Base-by-base conservation (phyloP, 163 green algal genomes). In the Coccomyxa subellipsoidea region DNA sequence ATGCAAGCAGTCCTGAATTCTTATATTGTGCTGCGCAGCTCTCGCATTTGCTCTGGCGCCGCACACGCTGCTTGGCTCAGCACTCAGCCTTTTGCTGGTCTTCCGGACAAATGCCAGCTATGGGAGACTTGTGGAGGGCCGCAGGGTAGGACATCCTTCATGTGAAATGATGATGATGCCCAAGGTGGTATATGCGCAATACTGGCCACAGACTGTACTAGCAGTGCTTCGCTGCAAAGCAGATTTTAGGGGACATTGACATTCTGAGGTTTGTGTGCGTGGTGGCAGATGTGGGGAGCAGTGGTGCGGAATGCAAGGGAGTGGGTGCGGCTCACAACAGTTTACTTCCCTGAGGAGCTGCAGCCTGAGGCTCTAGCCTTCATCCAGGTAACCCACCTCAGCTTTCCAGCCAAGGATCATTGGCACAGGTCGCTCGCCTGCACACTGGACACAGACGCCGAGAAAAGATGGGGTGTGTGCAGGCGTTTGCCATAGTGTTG, bases 71-170 rank as follows among this genome's bases (percentile, higher is more conserved):
- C 90, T 89, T 34, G 88, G 83, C 82, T 93, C 93, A 27, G 91
- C 91, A 4, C 84, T 95, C 53, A 93, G 88, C 23, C 86, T 94
- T 76, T 86, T 94, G 78, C 88, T 96, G 83, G 92, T 93, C 34
- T 85, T 89, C 54, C 71, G 83, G 2, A 90, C 86, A 23, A 80
- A 80, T 80, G 47, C 76, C 54, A 84, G 69, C 47, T 96, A 95
- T 83, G 89, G 84, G 18, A 88, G 93, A 15, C 96, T 90, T 87
- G 88, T 92, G 77, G 94, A 97, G 81, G 93, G 91, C 15, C 90
- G 92, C 66, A 94, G 92, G 85, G 86, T 80, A 36, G 8, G 37
- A 3, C 66, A 27, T 18, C 66, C 27, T n/a, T 73, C 66, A 73
- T 35, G 1, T 8, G 21, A 73, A 10, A 34, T 23, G 0, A 5